Conservation (phyloP, 192 early-diverging fungal species). For the Backusella liffmaniae region DNA sequence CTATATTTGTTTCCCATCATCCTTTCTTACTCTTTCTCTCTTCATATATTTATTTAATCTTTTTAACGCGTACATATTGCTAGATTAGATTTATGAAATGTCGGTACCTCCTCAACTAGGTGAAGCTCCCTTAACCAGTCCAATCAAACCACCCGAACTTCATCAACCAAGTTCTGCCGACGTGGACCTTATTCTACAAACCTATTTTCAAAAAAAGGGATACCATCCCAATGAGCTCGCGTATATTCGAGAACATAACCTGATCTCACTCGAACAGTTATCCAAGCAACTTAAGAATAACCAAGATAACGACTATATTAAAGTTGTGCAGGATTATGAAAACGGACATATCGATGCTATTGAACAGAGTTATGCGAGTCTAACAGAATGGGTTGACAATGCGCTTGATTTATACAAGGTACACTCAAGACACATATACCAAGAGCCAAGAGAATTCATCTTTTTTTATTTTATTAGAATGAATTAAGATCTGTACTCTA, state of each 20-base stretch:
- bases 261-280: slow-evolving; percentile 3
- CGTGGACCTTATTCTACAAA: slow-evolving; percentile 3
- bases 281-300: not conserved
- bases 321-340: slow-evolving; percentile 45
- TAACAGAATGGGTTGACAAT: slow-evolving; percentile 84
- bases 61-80: not conserved
- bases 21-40: not conserved
- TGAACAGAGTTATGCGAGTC: slow-evolving; percentile 67
- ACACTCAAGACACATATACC: not conserved
- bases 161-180: slow-evolving; percentile 1
- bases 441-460: not conserved
- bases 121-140: not conserved
- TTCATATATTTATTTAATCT: not conserved
- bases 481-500: slow-evolving; percentile 80
- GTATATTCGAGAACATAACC: slow-evolving; percentile 40
- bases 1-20: not conserved
- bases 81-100: slow-evolving; percentile 2
- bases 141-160: not conserved
- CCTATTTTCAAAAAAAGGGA: slow-evolving; percentile 52
- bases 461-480: slow-evolving; percentile 41
- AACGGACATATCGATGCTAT: slow-evolving; percentile 74
- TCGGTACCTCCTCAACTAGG: slow-evolving; percentile 3
- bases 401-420: slow-evolving; percentile 91
- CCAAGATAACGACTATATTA: slow-evolving; percentile 53
- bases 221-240: slow-evolving; percentile 62